Percentiles rank a stretch among this genome's conserved stretches.
Conservation (phyloP, 495 filamentous ascomycete genomes). For the Usnea hakonensis region DNA sequence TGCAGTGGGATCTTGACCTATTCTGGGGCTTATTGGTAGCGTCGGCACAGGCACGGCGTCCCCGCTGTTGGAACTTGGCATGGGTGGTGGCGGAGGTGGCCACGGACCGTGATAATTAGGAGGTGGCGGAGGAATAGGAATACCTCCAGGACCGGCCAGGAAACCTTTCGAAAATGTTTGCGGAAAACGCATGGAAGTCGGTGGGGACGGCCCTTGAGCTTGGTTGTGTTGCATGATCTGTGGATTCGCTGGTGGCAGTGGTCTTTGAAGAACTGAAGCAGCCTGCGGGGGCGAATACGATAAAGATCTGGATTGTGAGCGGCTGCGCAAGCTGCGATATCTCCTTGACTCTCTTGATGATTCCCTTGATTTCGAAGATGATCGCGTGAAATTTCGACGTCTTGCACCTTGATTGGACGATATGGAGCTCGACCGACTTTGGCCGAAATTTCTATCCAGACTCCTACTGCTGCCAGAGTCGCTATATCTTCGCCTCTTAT, state of each 20-base stretch:
- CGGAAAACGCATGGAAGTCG: conserved; percentile 25
- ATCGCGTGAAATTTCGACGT: conserved; percentile 26
- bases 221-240: conserved; percentile 26
- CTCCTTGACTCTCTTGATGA: conserved; percentile 19
- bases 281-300: conserved; percentile 42
- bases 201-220: conserved; percentile 27
- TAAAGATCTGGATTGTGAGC: conserved; percentile 32
- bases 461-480: conserved; percentile 37
- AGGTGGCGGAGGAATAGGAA: conserved; percentile 36
- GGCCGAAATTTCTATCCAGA: conserved; percentile 28
- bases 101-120: conserved; percentile 45
- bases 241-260: conserved; percentile 25
- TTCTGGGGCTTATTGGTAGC: not conserved
- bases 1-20: not conserved
- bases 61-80: not conserved
- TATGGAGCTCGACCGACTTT: conserved; percentile 28
- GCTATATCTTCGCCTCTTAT: conserved; percentile 42
- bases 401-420: conserved; percentile 1
- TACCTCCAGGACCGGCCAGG: conserved; percentile 22
- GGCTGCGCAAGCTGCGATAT: conserved; percentile 21
- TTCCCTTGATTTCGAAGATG: conserved; percentile 26
- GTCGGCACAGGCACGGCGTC: not conserved
- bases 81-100: conserved; percentile 40
- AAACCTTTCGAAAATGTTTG: conserved; percentile 21
- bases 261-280: conserved; percentile 24